A percentile compares a stretch with the other conserved stretches of the same genome.
Evolutionary conservation across 2,329 filamentous ascomycete species (phyloP).

Genomic region (Penicillium thymicola): DNA sequence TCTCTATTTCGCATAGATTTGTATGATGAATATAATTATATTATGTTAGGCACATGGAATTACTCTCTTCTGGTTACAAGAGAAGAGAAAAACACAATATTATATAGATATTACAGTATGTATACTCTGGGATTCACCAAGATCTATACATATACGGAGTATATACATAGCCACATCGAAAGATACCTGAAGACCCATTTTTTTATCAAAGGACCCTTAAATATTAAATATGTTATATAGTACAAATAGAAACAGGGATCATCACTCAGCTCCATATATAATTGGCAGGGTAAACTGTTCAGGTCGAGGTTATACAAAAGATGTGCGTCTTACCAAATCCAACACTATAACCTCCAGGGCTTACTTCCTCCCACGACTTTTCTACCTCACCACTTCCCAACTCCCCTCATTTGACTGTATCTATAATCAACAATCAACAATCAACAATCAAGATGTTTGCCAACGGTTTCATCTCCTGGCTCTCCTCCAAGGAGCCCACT

Average conservation of each 20-base stretch:
- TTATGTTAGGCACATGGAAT: background rate
- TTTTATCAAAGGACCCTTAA: background rate
- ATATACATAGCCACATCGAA: background rate
- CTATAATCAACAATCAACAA: background rate
- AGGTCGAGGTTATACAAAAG: background rate
- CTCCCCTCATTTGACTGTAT: background rate
- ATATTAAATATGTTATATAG: background rate
- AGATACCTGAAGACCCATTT: no score
- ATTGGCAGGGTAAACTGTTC: background rate
- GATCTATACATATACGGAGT: background rate
- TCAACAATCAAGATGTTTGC: constrained; percentile 16
- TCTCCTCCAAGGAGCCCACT: constrained; percentile 24
- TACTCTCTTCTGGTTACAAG: background rate
- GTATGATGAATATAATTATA: background rate
- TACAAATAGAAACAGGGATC: background rate
- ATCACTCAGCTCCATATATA: background rate
- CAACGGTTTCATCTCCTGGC: constrained; percentile 23
- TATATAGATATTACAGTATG: no score
- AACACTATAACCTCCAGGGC: background rate
- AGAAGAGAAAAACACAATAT: background rate
- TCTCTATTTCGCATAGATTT: background rate
- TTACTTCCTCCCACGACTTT: background rate
- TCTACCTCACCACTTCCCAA: background rate
- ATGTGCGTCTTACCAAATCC: background rate
- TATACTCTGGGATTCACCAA: no score